These are phyloP conservation scores for Scleroderma bovista DNA, from an alignment of 768 basidiomycete species.

Conservation along the genomic window DNA sequence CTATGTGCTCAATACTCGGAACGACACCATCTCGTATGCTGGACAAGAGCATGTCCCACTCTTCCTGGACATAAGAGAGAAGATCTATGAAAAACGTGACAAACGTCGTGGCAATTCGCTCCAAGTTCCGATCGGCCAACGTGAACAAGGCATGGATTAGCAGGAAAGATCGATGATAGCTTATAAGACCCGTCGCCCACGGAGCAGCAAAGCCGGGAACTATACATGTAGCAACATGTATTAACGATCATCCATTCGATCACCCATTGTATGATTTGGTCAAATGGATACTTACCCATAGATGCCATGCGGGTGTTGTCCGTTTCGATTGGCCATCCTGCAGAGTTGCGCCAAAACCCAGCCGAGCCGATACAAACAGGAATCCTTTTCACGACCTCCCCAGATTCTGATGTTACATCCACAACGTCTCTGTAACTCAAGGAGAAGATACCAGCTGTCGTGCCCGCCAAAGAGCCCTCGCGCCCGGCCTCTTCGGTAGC, in stretches of 20 bases:
- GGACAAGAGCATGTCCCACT: constrained; percentile 13
- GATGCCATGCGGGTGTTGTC: background rate
- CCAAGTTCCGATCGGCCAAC: constrained; percentile 5
- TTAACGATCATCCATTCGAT: background rate
- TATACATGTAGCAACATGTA: background rate
- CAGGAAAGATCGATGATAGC: constrained; percentile 11
- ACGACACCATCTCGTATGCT: constrained; percentile 11
- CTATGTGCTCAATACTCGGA: constrained; percentile 10
- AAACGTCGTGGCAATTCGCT: background rate
- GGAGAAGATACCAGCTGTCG: background rate
- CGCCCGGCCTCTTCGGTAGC: too few relatives aligned
- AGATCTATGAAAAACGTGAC: constrained; percentile 9
- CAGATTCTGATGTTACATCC: too few relatives aligned
- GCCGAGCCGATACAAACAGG: background rate
- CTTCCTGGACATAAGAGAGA: constrained; percentile 11
- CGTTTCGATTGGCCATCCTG: background rate
- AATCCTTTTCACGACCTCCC: background rate
- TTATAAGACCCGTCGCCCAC: constrained; percentile 11
- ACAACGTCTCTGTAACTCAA: background rate
- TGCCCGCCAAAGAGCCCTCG: too few relatives aligned
- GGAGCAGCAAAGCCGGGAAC: constrained; percentile 11
- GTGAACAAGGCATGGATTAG: constrained; percentile 19
- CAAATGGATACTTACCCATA: background rate
- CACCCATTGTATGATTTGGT: background rate
- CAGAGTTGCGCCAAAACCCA: background rate